phyloP scores from a whole-genome alignment of 164 flowering plant genomes.

The Umbilicus rupestris region DNA sequence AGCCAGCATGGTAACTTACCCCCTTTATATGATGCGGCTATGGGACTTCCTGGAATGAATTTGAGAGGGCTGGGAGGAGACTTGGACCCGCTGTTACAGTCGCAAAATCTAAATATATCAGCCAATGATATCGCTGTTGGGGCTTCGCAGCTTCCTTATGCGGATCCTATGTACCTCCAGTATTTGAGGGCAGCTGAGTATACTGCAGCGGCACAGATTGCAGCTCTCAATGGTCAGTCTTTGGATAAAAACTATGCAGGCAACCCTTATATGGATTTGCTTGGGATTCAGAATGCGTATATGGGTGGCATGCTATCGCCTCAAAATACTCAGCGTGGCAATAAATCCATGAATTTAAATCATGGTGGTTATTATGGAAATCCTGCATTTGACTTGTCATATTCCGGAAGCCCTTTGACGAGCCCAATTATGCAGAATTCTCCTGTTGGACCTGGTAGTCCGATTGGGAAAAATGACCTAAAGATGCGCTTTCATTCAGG shows the following conservation, averaged over 20 bases:
- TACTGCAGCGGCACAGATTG: slow-evolving; percentile 44
- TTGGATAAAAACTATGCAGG: slow-evolving; percentile 43
- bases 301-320: slow-evolving; percentile 46
- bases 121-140: slow-evolving; percentile 26
- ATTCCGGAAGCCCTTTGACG: slow-evolving; percentile 72
- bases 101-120: slow-evolving; percentile 31
- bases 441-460: slow-evolving; percentile 62
- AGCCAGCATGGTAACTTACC: slow-evolving; percentile 47
- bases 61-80: slow-evolving; percentile 38
- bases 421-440: slow-evolving; percentile 51
- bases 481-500: slow-evolving; percentile 48
- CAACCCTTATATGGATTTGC: slow-evolving; percentile 44
- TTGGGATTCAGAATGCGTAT: slow-evolving; percentile 65
- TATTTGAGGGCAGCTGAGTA: slow-evolving; percentile 52
- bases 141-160: slow-evolving; percentile 34
- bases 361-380: slow-evolving; percentile 63
- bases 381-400: slow-evolving; percentile 53
- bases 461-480: slow-evolving; percentile 54
- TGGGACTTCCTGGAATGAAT: slow-evolving; percentile 43
- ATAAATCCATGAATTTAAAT: slow-evolving; percentile 39
- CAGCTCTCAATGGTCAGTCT: slow-evolving; percentile 54
- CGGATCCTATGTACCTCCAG: slow-evolving; percentile 61
- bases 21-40: slow-evolving; percentile 48
- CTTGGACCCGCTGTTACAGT: slow-evolving; percentile 21
- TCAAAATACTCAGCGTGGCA: slow-evolving; percentile 58